A percentile compares a stretch with the other conserved stretches of the same genome.
Conservation (phyloP, 23 red algal species). For the Gracilariopsis chorda region DNA sequence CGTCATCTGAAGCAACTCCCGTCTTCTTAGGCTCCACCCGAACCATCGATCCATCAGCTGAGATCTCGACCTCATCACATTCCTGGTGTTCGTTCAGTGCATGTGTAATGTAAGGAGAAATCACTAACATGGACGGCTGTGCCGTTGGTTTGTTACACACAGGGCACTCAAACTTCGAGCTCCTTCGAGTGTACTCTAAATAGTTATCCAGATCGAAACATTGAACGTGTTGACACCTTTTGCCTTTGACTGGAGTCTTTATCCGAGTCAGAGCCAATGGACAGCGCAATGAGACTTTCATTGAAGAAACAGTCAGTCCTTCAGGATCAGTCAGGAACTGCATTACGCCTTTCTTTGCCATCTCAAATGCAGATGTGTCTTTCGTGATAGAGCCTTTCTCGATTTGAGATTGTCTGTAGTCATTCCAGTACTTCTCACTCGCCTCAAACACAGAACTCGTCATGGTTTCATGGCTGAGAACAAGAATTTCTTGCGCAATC, state of each 20-base stretch:
- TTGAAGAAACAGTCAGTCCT: constrained; percentile 15
- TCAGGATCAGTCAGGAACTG: constrained; percentile 38
- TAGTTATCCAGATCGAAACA: constrained; percentile 78
- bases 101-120: constrained; percentile 46
- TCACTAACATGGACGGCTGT: constrained; percentile 15
- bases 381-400: constrained; percentile 24
- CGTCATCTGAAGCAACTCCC: constrained; percentile 55
- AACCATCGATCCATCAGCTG: constrained; percentile 38
- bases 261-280: constrained; percentile 63
- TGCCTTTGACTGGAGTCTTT: constrained; percentile 59
- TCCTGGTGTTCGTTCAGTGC: constrained; percentile 11
- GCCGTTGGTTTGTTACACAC: constrained; percentile 61
- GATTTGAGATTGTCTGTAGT: constrained; percentile 7
- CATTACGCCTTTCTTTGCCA: constrained; percentile 34
- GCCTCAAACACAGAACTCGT: not conserved
- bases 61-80: constrained; percentile 57
- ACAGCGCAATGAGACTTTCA: constrained; percentile 61
- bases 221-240: constrained; percentile 66
- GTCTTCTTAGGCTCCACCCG: constrained; percentile 23
- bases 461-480: not conserved
- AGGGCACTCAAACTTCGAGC: constrained; percentile 66
- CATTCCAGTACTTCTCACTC: constrained; percentile 44
- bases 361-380: constrained; percentile 32
- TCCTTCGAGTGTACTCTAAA: constrained; percentile 62
- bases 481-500: constrained; percentile 58